Percentiles rank a stretch among this genome's conserved stretches.
phyloP scores from a whole-genome alignment of 495 filamentous ascomycete genomes.

The Podospora comata region DNA sequence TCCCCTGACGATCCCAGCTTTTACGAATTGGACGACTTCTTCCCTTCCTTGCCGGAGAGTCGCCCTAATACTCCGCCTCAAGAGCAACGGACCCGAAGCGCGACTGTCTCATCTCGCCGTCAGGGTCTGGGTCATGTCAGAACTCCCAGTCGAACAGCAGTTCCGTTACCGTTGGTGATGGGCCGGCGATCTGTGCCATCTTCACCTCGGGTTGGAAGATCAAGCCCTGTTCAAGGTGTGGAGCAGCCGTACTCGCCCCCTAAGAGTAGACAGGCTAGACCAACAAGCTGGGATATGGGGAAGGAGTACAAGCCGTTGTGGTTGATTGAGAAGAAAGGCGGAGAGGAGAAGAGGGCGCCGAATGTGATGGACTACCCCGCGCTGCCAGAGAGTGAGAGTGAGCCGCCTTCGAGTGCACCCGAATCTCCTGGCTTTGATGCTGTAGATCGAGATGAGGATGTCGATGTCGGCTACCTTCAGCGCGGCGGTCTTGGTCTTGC shows the following conservation, averaged over 20 bases:
- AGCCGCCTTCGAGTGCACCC: conserved; percentile 22
- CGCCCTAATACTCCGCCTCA: conserved; percentile 45
- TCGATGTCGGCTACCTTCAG: conserved; percentile 16
- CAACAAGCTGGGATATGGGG: conserved; percentile 50
- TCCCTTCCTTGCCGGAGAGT: conserved; percentile 52
- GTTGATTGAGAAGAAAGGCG: conserved; percentile 44
- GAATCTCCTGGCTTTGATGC: conserved; percentile 29
- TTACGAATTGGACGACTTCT: conserved; percentile 25
- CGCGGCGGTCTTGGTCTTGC: neutral
- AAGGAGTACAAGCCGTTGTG: conserved; percentile 50
- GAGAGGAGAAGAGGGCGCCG: conserved; percentile 35
- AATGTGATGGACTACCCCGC: conserved; percentile 17
- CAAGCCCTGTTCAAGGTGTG: neutral
- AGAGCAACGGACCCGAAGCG: conserved; percentile 34
- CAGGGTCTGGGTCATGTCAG: conserved; percentile 29
- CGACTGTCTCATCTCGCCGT: conserved; percentile 20
- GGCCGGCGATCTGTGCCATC: conserved; percentile 44
- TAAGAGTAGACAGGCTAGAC: conserved; percentile 35
- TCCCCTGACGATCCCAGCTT: conserved; percentile 36
- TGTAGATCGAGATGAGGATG: conserved; percentile 15
- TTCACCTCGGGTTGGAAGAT: conserved; percentile 30
- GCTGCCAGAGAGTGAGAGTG: conserved; percentile 34
- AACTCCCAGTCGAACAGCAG: conserved; percentile 50
- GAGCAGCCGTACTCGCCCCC: conserved; percentile 8
- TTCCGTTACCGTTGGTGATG: conserved; percentile 49